These are phyloP conservation scores for Colletotrichum simmondsii DNA, from an alignment of 2,329 filamentous ascomycete species.

Conservation along the genomic window DNA sequence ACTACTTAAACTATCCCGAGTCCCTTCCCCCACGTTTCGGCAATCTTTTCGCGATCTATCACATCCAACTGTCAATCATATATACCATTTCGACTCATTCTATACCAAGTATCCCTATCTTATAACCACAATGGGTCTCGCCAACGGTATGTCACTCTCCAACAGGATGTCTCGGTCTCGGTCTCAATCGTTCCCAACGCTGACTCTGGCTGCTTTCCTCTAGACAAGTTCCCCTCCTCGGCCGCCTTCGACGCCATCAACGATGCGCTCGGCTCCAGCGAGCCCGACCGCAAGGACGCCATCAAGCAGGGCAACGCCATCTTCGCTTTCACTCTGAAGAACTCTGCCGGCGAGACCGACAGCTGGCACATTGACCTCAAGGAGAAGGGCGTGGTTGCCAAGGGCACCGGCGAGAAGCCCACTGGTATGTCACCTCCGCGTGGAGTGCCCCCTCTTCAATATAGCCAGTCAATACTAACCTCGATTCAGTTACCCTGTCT, in stretches of 20 bases:
- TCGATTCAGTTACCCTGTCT: conserved; percentile 77
- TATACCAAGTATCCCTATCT: neutral
- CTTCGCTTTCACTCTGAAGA: conserved; percentile 94
- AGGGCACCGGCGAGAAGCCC: conserved; percentile 83
- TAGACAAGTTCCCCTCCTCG: conserved; percentile 89
- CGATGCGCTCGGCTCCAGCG: conserved; percentile 72
- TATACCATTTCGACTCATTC: neutral
- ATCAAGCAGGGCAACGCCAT: conserved; percentile 89
- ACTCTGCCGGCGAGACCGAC: conserved; percentile 80
- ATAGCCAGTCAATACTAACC: neutral
- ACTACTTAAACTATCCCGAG: conserved; percentile 30
- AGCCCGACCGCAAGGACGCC: conserved; percentile 83
- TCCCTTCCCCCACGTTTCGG: conserved; percentile 18
- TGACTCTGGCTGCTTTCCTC: neutral
- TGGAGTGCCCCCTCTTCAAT: neutral
- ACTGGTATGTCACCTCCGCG: conserved; percentile 70
- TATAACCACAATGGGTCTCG: conserved; percentile 72
- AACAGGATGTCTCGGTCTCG: neutral
- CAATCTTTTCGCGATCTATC: conserved; percentile 7
- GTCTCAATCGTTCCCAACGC: neutral
- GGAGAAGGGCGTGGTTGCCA: conserved; percentile 83
- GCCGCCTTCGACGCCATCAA: conserved; percentile 92
- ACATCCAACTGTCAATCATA: neutral
- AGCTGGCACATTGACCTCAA: conserved; percentile 98
- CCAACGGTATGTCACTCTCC: conserved; percentile 67